Conservation (phyloP, 2,329 filamentous ascomycete species). For the Graphilbum fragrans region DNA sequence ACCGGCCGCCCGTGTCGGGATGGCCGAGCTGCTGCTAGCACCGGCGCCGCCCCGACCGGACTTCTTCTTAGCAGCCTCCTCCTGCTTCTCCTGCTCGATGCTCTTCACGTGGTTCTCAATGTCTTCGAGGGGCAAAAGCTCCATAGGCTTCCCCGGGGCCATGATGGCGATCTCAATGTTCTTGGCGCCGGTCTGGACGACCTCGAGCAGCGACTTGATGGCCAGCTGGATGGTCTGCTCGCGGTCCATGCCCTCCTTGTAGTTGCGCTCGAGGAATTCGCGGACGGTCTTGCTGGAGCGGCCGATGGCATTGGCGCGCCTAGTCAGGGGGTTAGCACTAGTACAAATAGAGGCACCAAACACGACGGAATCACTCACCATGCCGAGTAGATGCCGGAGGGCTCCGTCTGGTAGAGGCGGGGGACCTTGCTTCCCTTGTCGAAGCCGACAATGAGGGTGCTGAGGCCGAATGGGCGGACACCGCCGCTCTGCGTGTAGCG, state of each 20-base stretch:
- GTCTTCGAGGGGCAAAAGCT: conserved; percentile 90
- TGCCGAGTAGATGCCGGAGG: conserved; percentile 97
- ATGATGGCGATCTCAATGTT: conserved; percentile 99
- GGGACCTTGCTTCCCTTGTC: conserved; percentile 84
- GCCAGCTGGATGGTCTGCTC: conserved; percentile 93
- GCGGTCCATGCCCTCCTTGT: conserved; percentile 95
- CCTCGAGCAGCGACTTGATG: conserved; percentile 95
- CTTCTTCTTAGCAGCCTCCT: conserved; percentile 97
- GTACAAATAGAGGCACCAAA: neutral
- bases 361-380: conserved; percentile 54
- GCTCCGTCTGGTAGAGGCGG: conserved; percentile 93
- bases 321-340: conserved; percentile 22
- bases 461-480: conserved; percentile 97
- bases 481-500: conserved; percentile 98
- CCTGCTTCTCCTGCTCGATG: conserved; percentile 98
- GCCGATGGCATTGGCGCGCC: conserved; percentile 98
- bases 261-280: conserved; percentile 97
- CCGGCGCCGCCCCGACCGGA: conserved; percentile 56
- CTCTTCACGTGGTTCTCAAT: conserved; percentile 97
- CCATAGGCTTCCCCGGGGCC: conserved; percentile 80
- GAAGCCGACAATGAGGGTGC: conserved; percentile 96
- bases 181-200: conserved; percentile 97
- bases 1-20: conserved; percentile 52
- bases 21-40: conserved; percentile 52
- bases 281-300: conserved; percentile 97